A percentile compares a stretch with the other conserved stretches of the same genome.
Conservation (phyloP, 1,284 basidiomycete genomes). For the Bjerkandera adusta region DNA sequence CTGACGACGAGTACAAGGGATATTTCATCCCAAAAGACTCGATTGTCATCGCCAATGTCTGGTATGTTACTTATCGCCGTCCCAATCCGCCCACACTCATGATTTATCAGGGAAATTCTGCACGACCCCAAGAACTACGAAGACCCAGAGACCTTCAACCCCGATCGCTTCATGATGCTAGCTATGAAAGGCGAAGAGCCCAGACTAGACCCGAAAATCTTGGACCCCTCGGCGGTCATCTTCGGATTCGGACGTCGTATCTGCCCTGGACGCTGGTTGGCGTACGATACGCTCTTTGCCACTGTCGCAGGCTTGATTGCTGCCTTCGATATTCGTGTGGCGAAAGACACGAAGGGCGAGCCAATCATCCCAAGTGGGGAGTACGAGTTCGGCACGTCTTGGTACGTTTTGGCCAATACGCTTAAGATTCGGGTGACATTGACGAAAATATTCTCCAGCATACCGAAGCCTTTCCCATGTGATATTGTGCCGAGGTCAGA, state of each 20-base stretch:
- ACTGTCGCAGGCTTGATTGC: too few relatives aligned
- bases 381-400: neutral
- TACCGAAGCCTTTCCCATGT: slow-evolving; percentile 4
- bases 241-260: too few relatives aligned
- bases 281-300: neutral
- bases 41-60: too few relatives aligned
- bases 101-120: neutral
- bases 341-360: slow-evolving; percentile 33
- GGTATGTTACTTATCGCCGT: too few relatives aligned
- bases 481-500: slow-evolving; percentile 1
- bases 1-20: slow-evolving; percentile 1
- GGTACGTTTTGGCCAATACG: neutral
- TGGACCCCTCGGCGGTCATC: too few relatives aligned
- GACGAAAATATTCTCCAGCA: neutral
- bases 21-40: slow-evolving; percentile 1
- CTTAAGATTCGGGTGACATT: too few relatives aligned
- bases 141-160: slow-evolving; percentile 1
- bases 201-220: too few relatives aligned
- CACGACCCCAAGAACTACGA: slow-evolving; percentile 1
- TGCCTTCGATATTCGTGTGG: too few relatives aligned
- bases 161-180: slow-evolving; percentile 1
- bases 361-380: neutral
- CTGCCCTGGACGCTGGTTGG: slow-evolving; percentile 1
- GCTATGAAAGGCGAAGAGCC: neutral
- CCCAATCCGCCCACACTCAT: too few relatives aligned